Conservation (phyloP, 495 filamentous ascomycete genomes). For the Terfezia claveryi region DNA sequence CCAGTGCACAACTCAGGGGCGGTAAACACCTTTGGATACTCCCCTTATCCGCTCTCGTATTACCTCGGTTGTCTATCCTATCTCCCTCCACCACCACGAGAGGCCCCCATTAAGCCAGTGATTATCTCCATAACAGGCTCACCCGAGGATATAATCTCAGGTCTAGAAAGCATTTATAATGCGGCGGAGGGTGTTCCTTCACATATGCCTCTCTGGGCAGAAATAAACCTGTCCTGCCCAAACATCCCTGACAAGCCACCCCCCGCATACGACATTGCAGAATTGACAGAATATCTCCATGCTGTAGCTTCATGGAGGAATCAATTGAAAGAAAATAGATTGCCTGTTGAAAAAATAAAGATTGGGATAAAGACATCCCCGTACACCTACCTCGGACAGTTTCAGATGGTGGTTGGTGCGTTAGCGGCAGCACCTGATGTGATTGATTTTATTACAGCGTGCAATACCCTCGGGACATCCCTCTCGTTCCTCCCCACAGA, state of each 20-base stretch:
- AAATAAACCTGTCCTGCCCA: conserved; percentile 53
- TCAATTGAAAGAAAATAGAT: neutral
- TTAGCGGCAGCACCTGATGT: conserved; percentile 16
- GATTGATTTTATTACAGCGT: conserved; percentile 43
- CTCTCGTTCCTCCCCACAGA: conserved; percentile 27
- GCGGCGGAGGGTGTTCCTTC: neutral
- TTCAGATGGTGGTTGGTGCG: conserved; percentile 28
- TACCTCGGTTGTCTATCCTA: too few species aligned
- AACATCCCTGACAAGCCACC: conserved; percentile 46
- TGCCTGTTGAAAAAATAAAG: neutral
- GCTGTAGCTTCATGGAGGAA: conserved; percentile 10
- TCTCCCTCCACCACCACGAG: neutral
- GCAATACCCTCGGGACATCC: conserved; percentile 48
- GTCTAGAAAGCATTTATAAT: conserved; percentile 22
- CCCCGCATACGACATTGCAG: conserved; percentile 34
- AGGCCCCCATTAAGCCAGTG: conserved; percentile 29
- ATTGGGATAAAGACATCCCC: conserved; percentile 47
- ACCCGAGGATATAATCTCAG: conserved; percentile 25
- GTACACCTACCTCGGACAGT: conserved; percentile 44
- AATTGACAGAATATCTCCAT: conserved; percentile 28
- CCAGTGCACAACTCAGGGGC: too few species aligned
- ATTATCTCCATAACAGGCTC: conserved; percentile 50
- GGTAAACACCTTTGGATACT: too few species aligned
- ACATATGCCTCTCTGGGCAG: conserved; percentile 30
- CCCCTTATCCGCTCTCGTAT: too few species aligned